Percentiles rank a stretch among this genome's conserved stretches.
These are phyloP conservation scores for Russula olivacea DNA, from an alignment of 768 basidiomycete species.

Conservation along the genomic window DNA sequence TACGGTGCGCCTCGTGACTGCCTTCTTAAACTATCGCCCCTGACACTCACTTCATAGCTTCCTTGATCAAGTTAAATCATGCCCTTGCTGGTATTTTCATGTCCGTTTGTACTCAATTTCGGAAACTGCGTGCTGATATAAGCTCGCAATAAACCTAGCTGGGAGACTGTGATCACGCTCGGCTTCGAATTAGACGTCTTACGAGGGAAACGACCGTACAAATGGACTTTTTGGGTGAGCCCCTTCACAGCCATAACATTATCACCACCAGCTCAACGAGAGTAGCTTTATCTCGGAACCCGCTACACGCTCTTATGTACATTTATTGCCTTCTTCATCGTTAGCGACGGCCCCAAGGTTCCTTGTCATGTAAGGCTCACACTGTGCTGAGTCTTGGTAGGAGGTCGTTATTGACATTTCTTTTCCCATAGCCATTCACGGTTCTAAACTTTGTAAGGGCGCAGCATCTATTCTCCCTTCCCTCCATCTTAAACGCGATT, in stretches of 20 bases:
- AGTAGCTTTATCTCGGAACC: slow-evolving; percentile 13
- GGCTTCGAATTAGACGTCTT: slow-evolving; percentile 6
- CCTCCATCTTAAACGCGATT: background rate
- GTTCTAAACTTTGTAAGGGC: background rate
- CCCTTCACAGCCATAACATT: background rate
- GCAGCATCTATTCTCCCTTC: background rate
- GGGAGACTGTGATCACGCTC: background rate
- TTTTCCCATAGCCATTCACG: background rate
- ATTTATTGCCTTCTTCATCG: background rate
- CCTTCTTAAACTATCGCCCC: background rate
- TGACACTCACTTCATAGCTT: background rate
- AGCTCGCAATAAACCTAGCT: background rate
- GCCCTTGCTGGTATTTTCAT: slow-evolving; percentile 5
- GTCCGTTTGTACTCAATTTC: background rate
- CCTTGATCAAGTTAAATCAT: background rate
- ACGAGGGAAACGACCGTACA: slow-evolving; percentile 13
- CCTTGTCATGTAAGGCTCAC: background rate
- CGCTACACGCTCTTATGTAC: slow-evolving; percentile 2
- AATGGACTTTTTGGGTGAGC: slow-evolving; percentile 13
- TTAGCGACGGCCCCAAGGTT: background rate
- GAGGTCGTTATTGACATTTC: background rate
- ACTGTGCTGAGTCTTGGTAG: background rate
- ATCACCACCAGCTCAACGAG: background rate
- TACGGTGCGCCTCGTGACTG: slow-evolving; percentile 1
- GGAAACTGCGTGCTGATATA: background rate